Percentiles rank a stretch among this genome's conserved stretches.
These are phyloP conservation scores for Stygiomarasmius scandens DNA, from an alignment of 1,284 basidiomycete genomes.

Conservation along the genomic window DNA sequence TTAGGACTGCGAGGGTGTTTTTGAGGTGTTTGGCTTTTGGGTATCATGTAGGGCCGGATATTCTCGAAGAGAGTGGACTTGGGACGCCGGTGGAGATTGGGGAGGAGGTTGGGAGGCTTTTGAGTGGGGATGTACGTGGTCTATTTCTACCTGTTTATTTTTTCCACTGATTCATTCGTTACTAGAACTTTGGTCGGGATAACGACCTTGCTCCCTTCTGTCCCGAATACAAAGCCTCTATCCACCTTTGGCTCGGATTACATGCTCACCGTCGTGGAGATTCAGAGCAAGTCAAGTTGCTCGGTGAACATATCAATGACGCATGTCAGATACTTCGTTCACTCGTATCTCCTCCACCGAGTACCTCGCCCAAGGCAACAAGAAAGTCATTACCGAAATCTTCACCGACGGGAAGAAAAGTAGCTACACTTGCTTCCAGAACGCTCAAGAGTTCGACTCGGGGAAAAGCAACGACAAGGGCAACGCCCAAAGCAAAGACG, in stretches of 20 bases:
- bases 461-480: conserved; percentile 28
- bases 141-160: neutral
- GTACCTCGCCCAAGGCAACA: conserved; percentile 1
- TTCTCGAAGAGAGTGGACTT: conserved; percentile 20
- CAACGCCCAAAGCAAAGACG: conserved; percentile 41
- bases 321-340: conserved; percentile 51
- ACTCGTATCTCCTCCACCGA: conserved; percentile 21
- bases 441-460: neutral
- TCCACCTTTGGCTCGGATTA: conserved; percentile 66
- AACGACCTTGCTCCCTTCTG: conserved; percentile 37
- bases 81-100: conserved; percentile 34
- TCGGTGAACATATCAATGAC: conserved; percentile 50
- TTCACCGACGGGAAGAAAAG: conserved; percentile 3
- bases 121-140: conserved; percentile 42
- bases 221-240: conserved; percentile 50
- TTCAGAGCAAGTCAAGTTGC: conserved; percentile 39
- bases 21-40: conserved; percentile 52
- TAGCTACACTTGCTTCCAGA: conserved; percentile 4
- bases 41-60: conserved; percentile 45
- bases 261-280: conserved; percentile 59
- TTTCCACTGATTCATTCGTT: conserved; percentile 5
- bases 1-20: conserved; percentile 56
- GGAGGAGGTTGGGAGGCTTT: conserved; percentile 43
- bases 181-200: conserved; percentile 47
- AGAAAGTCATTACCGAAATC: conserved; percentile 2